A percentile compares a stretch with the other conserved stretches of the same genome.
Evolutionary conservation across 257 asterid genomes (phyloP).

Genomic region (Knoxia roxburghii): DNA sequence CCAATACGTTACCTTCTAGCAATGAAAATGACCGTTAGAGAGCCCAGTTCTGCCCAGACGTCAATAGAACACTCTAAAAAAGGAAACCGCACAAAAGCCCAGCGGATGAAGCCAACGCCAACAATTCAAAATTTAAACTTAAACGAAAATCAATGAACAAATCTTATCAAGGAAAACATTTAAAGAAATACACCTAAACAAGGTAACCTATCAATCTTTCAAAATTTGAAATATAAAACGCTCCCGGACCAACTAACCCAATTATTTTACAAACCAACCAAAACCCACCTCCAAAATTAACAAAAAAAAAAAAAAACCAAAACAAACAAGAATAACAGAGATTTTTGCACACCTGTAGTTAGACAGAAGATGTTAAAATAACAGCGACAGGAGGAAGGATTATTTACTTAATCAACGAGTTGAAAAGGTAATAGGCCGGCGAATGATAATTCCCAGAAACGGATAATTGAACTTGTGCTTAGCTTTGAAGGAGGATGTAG

Average conservation of each 20-base stretch:
- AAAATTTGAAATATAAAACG: conserved; percentile 13
- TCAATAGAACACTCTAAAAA: not conserved
- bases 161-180: conserved; percentile 9
- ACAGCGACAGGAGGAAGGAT: not conserved
- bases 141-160: conserved; percentile 17
- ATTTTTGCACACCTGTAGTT: not conserved
- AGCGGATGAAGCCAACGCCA: conserved; percentile 8
- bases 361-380: not conserved
- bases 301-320: not conserved
- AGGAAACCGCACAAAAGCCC: conserved; percentile 9
- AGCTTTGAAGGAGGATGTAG: conserved; percentile 2
- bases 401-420: conserved; percentile 19
- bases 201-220: conserved; percentile 7
- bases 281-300: not conserved
- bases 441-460: not conserved
- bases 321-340: not conserved
- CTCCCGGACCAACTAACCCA: conserved; percentile 12
- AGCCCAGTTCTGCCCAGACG: not conserved
- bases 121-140: conserved; percentile 18
- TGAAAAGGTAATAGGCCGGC: conserved; percentile 24
- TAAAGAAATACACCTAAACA: not conserved
- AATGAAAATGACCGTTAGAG: conserved; percentile 13
- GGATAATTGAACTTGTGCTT: not conserved
- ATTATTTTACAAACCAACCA: not conserved
- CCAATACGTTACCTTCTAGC: conserved; percentile 3